Conservation (phyloP, 2,329 filamentous ascomycete species). For the Ceratocystis papillata region DNA sequence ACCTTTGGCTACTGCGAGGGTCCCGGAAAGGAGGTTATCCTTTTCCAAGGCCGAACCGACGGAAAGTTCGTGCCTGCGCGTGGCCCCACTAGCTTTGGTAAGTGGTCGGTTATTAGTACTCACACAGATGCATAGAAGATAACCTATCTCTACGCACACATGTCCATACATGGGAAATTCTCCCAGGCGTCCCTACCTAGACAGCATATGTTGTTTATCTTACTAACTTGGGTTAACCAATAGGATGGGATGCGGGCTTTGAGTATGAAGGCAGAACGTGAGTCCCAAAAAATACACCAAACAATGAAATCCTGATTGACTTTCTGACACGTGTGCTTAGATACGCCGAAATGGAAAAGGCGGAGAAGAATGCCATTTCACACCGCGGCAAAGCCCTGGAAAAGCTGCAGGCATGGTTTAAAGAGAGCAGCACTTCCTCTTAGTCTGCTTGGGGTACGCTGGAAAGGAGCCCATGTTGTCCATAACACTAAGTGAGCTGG, state of each 20-base stretch:
- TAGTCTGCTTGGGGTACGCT: not conserved
- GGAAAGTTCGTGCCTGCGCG: constrained; percentile 75
- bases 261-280: constrained; percentile 82
- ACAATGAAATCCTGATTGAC: not conserved
- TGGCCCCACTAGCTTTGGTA: constrained; percentile 74
- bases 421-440: constrained; percentile 31
- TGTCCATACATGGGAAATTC: too few relatives aligned
- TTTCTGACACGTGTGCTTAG: constrained; percentile 31
- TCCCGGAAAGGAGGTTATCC: constrained; percentile 67
- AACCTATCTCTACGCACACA: not conserved
- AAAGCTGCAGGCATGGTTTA: constrained; percentile 76
- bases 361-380: constrained; percentile 80
- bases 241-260: constrained; percentile 94
- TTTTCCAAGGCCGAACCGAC: constrained; percentile 85
- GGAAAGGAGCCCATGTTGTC: not conserved
- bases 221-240: constrained; percentile 7
- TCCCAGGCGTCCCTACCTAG: too few relatives aligned
- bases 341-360: constrained; percentile 89
- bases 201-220: too few relatives aligned
- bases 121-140: not conserved
- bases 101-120: constrained; percentile 28
- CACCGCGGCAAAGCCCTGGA: constrained; percentile 79
- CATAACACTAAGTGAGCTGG: not conserved
- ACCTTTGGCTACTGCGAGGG: constrained; percentile 89
- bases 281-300: constrained; percentile 28